Evolutionary conservation across 345 rosid species (phyloP), one percentile per base, ranked within the genome.

Genomic region (Murraya koenigii): DNA sequence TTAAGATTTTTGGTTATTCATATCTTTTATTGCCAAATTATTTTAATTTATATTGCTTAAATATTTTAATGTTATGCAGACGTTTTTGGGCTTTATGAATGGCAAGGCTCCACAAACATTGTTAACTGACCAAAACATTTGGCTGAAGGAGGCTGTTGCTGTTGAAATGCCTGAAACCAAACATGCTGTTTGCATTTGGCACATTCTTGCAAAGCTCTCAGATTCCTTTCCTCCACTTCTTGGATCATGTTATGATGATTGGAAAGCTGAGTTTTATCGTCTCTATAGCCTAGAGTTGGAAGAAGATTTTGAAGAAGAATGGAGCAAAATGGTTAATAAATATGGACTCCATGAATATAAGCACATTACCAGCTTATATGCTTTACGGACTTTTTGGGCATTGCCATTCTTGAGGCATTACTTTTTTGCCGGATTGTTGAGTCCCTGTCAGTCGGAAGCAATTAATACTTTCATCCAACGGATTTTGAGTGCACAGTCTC

Each of bases 131-230:
- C 89, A 84, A 77, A 89, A 86, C 71, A 80, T 84, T 80, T 87
- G 89, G 89, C 83, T 89, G 75, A 89, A 89, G 78, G 90, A 87
- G 78, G 87, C 87, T 15, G 74, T 89, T 75, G 88, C 84, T 11
- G 73, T 69, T 54, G 88, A 84, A 75, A 83, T 87, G 87, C 88
- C 88, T 33, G 75, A 70, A 71, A 84, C 92, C 30, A 87, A 81
- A 61, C 92, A 89, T 60, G 90, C 87, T 13, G 82, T 89, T 68
- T 86, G 85, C 80, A 83, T 89, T 35, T 85, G 88, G 87, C 90
- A 89, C 66, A 83, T 87, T 70, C 52, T 86, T 36, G 83, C 87
- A 6, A 88, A 85, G 82, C 86, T 87, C 81, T 82, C 87, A 6
- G 87, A 86, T 69, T 89, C 86, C 84, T 88, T 88, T 80, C 85